Base-by-base conservation (phyloP, 495 filamentous ascomycete species). In the Trichoderma orchidacearum region DNA sequence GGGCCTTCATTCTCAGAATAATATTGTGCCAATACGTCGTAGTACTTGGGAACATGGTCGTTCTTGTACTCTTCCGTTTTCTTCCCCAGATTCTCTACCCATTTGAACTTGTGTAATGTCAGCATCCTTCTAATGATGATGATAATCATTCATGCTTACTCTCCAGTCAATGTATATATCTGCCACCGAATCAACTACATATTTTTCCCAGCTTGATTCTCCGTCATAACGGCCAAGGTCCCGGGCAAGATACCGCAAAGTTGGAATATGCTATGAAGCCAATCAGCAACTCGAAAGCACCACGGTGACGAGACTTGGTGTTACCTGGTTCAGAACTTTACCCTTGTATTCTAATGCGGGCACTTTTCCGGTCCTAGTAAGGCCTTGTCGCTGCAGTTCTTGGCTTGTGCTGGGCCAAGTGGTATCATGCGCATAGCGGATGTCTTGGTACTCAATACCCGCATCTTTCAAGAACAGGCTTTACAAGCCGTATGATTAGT, bases 121-220 rank as follows among this genome's bases (percentile, higher is more conserved):
- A 17, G 5, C 36, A 41, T 13, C 3, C 11, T 13, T 13, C 3
- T 13, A 9, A 35, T 3, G 8, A 3, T 64, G 56, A 56, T 64
- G 69, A 58, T 67, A n/a, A n/a, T n/a, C n/a, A n/a, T n/a, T n/a
- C n/a, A 68, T 13, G 51, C 62, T 54, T 54, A 69, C 69, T 54
- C 69, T 63, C 69, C 72, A 75, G 32, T 76, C 74, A 28, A 64
- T 60, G 27, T 68, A 72, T 48, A 75, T 64, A 61, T 76, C 74
- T 13, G 70, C 61, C 1, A 75, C 69, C 5, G 65, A 66, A 60
- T 76, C 72, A n/a, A 70, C 68, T 34, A 64, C 54, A 41, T 70
- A 76, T 61, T 68, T 74, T 60, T 73, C 72, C 15, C 57, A 55
- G 36, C 61, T 67, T 11, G 69, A 70, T 30, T 68, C 56, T 7